Percentiles rank a stretch among this genome's conserved stretches.
Conservation (phyloP, 2,329 filamentous ascomycete genomes). For the Aspergillus thermomutatus region DNA sequence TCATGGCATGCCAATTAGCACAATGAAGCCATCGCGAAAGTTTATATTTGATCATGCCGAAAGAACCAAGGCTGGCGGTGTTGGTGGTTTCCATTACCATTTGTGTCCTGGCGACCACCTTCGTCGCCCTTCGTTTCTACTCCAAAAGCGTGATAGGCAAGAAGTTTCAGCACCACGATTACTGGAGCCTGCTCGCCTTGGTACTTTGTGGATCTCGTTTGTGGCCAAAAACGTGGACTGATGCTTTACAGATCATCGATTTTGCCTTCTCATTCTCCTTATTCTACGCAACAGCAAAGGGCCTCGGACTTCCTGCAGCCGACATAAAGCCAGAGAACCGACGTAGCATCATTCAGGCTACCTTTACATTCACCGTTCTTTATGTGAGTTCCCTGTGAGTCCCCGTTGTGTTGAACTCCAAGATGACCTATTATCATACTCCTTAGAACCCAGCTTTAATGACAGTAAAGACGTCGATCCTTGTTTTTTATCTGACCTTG, state of each 20-base stretch:
- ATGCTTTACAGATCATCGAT: slow-evolving; percentile 35
- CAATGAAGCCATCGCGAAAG: no score
- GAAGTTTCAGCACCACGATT: slow-evolving; percentile 72
- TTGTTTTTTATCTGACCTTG: slow-evolving; percentile 83
- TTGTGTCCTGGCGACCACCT: slow-evolving; percentile 66
- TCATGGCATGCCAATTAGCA: no score
- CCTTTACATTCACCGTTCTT: slow-evolving; percentile 61
- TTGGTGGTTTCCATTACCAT: slow-evolving; percentile 43
- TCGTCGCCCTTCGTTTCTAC: slow-evolving; percentile 70
- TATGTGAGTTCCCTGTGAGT: slow-evolving; percentile 46
- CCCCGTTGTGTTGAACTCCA: background rate
- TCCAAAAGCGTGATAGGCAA: slow-evolving; percentile 71
- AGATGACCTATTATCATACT: slow-evolving; percentile 1
- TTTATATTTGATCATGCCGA: no score
- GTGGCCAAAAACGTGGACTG: background rate
- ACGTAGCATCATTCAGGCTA: slow-evolving; percentile 42
- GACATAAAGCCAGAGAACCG: slow-evolving; percentile 34
- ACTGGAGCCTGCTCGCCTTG: slow-evolving; percentile 78
- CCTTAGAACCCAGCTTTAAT: slow-evolving; percentile 78
- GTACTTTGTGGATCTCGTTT: slow-evolving; percentile 28
- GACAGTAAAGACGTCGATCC: slow-evolving; percentile 88
- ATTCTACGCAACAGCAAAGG: slow-evolving; percentile 43
- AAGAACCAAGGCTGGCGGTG: slow-evolving; percentile 27
- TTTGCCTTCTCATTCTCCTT: slow-evolving; percentile 48
- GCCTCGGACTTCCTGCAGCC: slow-evolving; percentile 41